Evolutionary conservation across 2,329 filamentous ascomycete genomes (phyloP), one percentile per base, ranked within the genome.

Genomic region (Endoconidiophora polonica): DNA sequence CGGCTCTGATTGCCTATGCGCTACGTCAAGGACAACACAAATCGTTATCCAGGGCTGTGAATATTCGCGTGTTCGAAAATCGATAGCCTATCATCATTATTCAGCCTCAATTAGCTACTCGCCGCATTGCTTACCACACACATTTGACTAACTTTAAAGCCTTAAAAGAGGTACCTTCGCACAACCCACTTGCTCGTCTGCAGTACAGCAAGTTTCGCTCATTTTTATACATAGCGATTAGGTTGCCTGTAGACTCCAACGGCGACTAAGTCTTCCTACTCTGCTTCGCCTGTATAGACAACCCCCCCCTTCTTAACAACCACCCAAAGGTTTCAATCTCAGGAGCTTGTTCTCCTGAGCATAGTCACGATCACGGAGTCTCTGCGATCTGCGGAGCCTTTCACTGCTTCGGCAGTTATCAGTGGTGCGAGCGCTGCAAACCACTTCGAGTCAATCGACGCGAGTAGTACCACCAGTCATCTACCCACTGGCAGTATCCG

Each of bases 391-490:
- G 52, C 48, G 44, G 52, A 53, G 52, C 44, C 52, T 50, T 48
- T 36, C 41, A 50, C 52, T 53, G 52, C 52, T 53, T 53, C 52
- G 52, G 52, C 52, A 50, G 52, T 50, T 44, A 50, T 38, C 37
- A 29, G 47, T 53, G 52, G 52, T 53, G 52, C 48, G 29, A 53
- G 47, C 44, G 52, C 52, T 44, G 52, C 42, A 44, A 42, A 46
- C 18, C 37, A 24, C 26, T 43, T 44, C 49, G 49, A 51, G 49
- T 49, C 52, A 16, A 49, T 40, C 20, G 44, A 53, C 48, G 45
- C 52, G 47, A 48, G 45, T 29, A 43, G 46, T 33, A 44, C 24
- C 37, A 50, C 26, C 48, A 37, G 52, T 29, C 52, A 48, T 38
- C 52, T 44, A 49, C 33, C 52, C 48, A 50, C 52, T 22, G 46